phyloP scores from a whole-genome alignment of 352 stramenopile genomes.

The Globisporangium rhizosaccharum region DNA sequence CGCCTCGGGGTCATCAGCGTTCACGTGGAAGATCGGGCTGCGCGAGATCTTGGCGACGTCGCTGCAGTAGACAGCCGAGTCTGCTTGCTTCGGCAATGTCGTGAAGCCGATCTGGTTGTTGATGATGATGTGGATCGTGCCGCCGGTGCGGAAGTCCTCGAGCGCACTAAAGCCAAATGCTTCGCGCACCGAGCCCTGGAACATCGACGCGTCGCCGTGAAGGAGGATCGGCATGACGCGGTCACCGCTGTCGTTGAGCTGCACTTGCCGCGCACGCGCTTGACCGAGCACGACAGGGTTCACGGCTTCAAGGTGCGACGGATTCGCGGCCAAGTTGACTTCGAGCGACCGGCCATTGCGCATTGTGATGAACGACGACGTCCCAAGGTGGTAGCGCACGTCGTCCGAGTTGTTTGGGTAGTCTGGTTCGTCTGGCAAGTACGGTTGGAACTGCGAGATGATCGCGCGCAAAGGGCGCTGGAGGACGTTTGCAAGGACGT shows the following conservation, averaged over 20 bases:
- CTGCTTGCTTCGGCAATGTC: conserved; percentile 95
- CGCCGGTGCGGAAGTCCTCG: conserved; percentile 93
- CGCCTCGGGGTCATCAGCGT: conserved; percentile 96
- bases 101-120: conserved; percentile 99
- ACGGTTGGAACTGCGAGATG: conserved; percentile 84
- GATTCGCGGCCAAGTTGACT: conserved; percentile 94
- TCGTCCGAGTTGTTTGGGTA: conserved; percentile 88
- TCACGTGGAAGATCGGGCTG: conserved; percentile 92
- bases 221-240: conserved; percentile 96
- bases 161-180: conserved; percentile 86
- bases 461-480: conserved; percentile 95
- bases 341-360: conserved; percentile 57
- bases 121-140: conserved; percentile 98
- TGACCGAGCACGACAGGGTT: conserved; percentile 97
- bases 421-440: conserved; percentile 77
- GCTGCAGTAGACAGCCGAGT: conserved; percentile 96
- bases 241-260: conserved; percentile 71
- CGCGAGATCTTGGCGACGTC: conserved; percentile 98
- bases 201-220: conserved; percentile 91
- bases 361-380: conserved; percentile 66
- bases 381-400: conserved; percentile 85
- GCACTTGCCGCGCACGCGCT: conserved; percentile 90
- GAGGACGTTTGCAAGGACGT: conserved; percentile 98
- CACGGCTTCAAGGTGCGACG: conserved; percentile 98
- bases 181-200: conserved; percentile 79